phyloP scores from a whole-genome alignment of 352 stramenopile genomes.

The Blastocystis sp. region DNA sequence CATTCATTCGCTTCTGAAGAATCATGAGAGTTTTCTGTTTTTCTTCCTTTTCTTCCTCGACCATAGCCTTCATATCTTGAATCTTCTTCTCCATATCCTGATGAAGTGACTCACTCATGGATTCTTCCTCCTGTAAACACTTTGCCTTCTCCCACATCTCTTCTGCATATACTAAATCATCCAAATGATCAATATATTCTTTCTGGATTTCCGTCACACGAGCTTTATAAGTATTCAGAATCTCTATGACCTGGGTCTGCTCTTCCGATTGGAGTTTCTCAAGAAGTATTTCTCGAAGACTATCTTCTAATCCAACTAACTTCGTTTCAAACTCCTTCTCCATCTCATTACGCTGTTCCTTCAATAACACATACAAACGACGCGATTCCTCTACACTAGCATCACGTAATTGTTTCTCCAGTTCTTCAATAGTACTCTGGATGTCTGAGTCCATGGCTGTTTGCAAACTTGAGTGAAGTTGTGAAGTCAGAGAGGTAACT shows the following conservation, averaged over 20 bases:
- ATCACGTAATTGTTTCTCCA: constrained; percentile 7
- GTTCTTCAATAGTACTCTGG: not conserved
- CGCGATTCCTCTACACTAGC: not conserved
- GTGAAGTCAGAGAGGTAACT: not conserved
- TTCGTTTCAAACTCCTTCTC: not conserved
- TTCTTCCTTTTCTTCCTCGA: not conserved
- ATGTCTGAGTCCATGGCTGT: not conserved
- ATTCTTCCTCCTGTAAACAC: not conserved
- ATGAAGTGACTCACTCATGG: not conserved
- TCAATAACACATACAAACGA: not conserved
- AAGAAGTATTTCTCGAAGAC: not conserved
- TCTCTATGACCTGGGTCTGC: not conserved
- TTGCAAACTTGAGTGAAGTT: not conserved
- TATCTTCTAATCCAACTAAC: not conserved
- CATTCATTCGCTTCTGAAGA: not conserved
- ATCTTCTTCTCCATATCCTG: not conserved
- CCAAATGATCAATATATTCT: not conserved
- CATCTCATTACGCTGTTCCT: not conserved
- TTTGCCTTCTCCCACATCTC: constrained; percentile 36
- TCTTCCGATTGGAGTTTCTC: not conserved
- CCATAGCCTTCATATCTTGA: not conserved
- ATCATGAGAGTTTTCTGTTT: not conserved
- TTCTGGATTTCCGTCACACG: not conserved
- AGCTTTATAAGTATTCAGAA: not conserved
- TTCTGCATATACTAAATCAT: constrained; percentile 20